phyloP scores from a whole-genome alignment of 73 alveolate genomes.

The Halteria grandinella region DNA sequence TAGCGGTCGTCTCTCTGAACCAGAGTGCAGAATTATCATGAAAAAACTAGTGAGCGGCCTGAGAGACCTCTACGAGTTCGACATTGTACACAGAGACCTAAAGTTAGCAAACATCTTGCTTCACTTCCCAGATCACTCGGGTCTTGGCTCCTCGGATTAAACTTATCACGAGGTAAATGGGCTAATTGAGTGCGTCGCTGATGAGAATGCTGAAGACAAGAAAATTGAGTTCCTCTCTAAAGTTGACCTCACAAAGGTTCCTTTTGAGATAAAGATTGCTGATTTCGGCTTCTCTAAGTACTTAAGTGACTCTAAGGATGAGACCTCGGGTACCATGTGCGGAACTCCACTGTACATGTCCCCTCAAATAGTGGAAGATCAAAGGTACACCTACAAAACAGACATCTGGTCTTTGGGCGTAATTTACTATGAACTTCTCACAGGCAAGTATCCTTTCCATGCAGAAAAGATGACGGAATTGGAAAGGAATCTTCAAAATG shows the following conservation, averaged over 20 bases:
- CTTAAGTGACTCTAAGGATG: constrained; percentile 57
- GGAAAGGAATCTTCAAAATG: neutral
- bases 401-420: constrained; percentile 64
- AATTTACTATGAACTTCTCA: constrained; percentile 32
- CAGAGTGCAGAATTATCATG: constrained; percentile 61
- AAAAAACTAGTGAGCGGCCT: constrained; percentile 79
- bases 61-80: constrained; percentile 63
- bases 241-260: neutral
- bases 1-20: constrained; percentile 66
- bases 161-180: neutral
- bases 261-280: constrained; percentile 82
- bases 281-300: constrained; percentile 95
- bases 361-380: constrained; percentile 85
- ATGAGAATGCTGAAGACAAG: neutral
- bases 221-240: constrained; percentile 13
- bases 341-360: constrained; percentile 98
- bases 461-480: constrained; percentile 1
- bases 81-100: constrained; percentile 84
- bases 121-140: constrained; percentile 72
- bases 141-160: neutral
- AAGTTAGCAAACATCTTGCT: constrained; percentile 84
- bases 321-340: constrained; percentile 82
- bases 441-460: constrained; percentile 46
- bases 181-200: neutral
- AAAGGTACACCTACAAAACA: constrained; percentile 64